Evolutionary conservation across 345 rosid species (phyloP), one percentile per base, ranked within the genome.

Genomic region (Aegle marmelos): DNA sequence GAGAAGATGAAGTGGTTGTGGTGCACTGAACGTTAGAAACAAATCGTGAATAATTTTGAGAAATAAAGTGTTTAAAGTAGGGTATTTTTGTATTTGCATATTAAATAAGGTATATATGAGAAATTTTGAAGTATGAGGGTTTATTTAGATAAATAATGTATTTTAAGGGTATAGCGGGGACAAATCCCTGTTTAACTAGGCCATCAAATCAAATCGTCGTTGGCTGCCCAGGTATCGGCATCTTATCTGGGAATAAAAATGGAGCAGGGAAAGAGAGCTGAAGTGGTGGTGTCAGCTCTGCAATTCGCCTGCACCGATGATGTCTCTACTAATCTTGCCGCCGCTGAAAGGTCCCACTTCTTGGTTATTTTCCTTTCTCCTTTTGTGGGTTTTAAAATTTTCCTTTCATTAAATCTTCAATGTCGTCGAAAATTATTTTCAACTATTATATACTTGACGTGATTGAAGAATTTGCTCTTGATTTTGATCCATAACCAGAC

Each of bases 221-320:
- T 45, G 50, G 50, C 13, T 45, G 50, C 50, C 28, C 34, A 27
- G 57, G 57, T 53, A 53, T 53, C 7, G 57, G 22, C 65, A 27
- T 61, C 65, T 61, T 13, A 7, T 61, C 31, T 9, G 11, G 65
- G 31, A 27, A 11, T 5, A 24, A 24, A 78, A 62, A 84, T 83
- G 87, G 86, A 83, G 69, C 82, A 70, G 7, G 86, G 81, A 58
- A 70, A 68, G 25, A 56, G 78, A 25, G 53, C 94, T 73, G 83
- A 88, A 70, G 97, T 88, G 70, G 85, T 75, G 79, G 95, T 94
- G 37, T 88, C 95, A 13, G 89, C 97, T 70, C 80, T 91, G 21
- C 99, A 96, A 71, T 94, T 92, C 83, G 89, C 92, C 67, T 96
- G 98, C 86, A 84, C 94, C 53, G 98, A 92, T 53, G 92, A 96